Percentiles rank a stretch among this genome's conserved stretches.
Conservation (phyloP, 371 early-diverging fungal species). For the Fennellomyces sp. region DNA sequence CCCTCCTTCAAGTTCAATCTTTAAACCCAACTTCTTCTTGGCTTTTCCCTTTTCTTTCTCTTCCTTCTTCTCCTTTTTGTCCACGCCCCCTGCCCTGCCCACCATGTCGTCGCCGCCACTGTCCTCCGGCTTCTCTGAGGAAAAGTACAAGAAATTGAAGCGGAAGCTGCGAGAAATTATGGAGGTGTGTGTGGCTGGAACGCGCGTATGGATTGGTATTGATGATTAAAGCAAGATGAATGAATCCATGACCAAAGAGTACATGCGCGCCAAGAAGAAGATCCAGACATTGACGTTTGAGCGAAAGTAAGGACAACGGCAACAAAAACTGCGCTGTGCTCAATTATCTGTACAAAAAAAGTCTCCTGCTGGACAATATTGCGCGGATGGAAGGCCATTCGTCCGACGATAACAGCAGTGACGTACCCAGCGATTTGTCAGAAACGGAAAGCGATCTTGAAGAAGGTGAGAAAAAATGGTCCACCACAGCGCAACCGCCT, state of each 20-base stretch:
- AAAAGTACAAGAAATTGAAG: constrained; percentile 57
- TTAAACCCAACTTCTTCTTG: not conserved
- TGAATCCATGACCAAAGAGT: constrained; percentile 46
- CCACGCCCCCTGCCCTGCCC: not conserved
- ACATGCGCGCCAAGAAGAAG: constrained; percentile 46
- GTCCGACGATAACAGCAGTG: constrained; percentile 44
- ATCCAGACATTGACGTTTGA: constrained; percentile 54
- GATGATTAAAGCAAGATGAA: constrained; percentile 38
- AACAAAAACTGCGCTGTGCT: no score
- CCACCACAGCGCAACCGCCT: not conserved
- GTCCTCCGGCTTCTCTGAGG: constrained; percentile 29
- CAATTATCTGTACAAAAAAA: not conserved
- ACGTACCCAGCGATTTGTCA: constrained; percentile 37
- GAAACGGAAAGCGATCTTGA: constrained; percentile 23
- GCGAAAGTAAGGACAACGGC: constrained; percentile 44
- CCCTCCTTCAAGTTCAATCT: not conserved
- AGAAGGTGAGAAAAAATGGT: constrained; percentile 24
- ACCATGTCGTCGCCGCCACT: constrained; percentile 3
- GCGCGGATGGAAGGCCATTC: constrained; percentile 31
- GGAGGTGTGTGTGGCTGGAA: constrained; percentile 31
- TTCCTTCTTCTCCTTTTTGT: constrained; percentile 4
- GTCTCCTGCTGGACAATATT: constrained; percentile 53
- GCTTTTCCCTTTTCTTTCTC: not conserved
- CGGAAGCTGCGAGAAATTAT: constrained; percentile 56
- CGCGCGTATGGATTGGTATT: not conserved